Evolutionary conservation across 148 eudicot genomes (phyloP).

Genomic region (Rhododendron simsii): DNA sequence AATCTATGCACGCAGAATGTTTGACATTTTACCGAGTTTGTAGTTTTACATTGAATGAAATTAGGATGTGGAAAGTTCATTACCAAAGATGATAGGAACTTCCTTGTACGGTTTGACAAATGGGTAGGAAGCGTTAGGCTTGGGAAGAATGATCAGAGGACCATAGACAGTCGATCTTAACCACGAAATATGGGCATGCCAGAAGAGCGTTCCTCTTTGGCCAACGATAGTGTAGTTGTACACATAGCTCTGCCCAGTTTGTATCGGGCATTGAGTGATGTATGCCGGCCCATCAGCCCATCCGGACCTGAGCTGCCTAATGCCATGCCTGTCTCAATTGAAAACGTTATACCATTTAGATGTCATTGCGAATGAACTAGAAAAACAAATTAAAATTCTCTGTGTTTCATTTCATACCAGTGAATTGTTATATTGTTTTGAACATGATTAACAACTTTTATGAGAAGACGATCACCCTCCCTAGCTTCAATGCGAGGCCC

Average conservation of each 20-base stretch:
- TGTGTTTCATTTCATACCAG: conserved; percentile 23
- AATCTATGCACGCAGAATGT: not conserved
- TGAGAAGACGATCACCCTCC: conserved; percentile 46
- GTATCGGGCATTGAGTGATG: conserved; percentile 58
- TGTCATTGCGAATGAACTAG: not conserved
- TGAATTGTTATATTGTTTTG: conserved; percentile 42
- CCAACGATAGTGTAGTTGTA: conserved; percentile 52
- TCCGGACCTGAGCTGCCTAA: conserved; percentile 43
- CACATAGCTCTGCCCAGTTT: conserved; percentile 52
- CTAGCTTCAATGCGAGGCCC: conserved; percentile 48
- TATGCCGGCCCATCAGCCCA: conserved; percentile 73
- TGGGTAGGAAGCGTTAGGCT: conserved; percentile 32
- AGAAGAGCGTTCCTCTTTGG: conserved; percentile 51
- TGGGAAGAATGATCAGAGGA: conserved; percentile 47
- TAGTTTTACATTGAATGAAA: not conserved
- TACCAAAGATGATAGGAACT: conserved; percentile 52
- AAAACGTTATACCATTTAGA: not conserved
- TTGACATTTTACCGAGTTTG: not conserved
- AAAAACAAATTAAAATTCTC: not conserved
- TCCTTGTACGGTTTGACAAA: conserved; percentile 48
- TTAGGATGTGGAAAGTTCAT: not conserved
- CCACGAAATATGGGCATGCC: conserved; percentile 67
- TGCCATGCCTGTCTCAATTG: conserved; percentile 46
- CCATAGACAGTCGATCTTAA: conserved; percentile 49
- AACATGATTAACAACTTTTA: conserved; percentile 41